Base-by-base conservation (phyloP, 495 filamentous ascomycete species). In the Hyaloscypha hepaticicola region DNA sequence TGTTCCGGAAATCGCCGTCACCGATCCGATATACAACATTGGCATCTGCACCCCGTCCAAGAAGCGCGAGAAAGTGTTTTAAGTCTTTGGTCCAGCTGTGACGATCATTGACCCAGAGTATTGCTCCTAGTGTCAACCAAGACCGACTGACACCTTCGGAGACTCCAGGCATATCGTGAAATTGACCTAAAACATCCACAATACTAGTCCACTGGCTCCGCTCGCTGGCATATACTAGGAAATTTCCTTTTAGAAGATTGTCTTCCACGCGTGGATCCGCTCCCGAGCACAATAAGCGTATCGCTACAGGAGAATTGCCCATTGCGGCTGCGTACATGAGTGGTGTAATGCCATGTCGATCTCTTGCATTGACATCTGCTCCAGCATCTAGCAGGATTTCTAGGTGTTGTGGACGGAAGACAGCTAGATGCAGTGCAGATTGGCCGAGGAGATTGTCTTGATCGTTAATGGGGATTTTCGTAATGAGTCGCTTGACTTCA, bases 281-380 rank as follows among this genome's bases (percentile, higher is more conserved):
- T 16, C 60, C 60, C 5, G 49, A 26, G 11, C 28, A 8, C 2
- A 63, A 21, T 19, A 63, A 24, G 25, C 5, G 3, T 7, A 63
- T 56, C 22, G 51, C 60, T 6, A 45, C 28, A 16, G n/a, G n/a
- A n/a, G 28, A 29, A 7, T 9, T 27, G 25, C 60, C 60, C 9
- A 28, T 26, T 55, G 50, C 28, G 1, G 60, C 51, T 53, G 62
- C 55, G 31, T 66, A 60, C 51, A 67, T 57, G 16, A 67, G 31
- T 16, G 65, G 65, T 41, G 65, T 67, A 8, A 21, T 41, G 28
- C 65, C 65, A 62, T 58, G 21, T 6, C 26, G 12, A 33, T 67
- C 65, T 59, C 33, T 25, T 19, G 60, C 61, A 64, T 67, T 55
- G 52, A 67, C 53, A 21, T 67, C 53, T 14, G 45, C 48, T 29